Percentiles rank a stretch among this genome's conserved stretches.
phyloP scores from a whole-genome alignment of 164 flowering plant genomes.

The Chloranthus sessilifolius region DNA sequence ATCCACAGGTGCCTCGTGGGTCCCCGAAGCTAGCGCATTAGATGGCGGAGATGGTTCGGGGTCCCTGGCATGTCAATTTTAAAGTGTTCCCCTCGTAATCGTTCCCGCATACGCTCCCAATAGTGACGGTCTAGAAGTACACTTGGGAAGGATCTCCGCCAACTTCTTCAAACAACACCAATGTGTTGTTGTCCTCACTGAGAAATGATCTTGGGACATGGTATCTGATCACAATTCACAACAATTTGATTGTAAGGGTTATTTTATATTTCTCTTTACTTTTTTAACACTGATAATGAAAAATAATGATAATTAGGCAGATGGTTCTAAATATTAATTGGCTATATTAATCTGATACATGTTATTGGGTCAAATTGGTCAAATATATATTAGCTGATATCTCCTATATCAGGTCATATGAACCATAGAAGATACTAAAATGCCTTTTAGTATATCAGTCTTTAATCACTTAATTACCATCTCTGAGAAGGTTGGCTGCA shows the following conservation, averaged over 20 bases:
- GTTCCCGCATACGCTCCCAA: slow-evolving; percentile 34
- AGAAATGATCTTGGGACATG: slow-evolving; percentile 59
- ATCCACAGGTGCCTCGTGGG: slow-evolving; percentile 42
- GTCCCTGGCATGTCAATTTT: slow-evolving; percentile 42
- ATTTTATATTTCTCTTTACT: too few species aligned
- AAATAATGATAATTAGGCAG: too few species aligned
- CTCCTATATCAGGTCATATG: too few species aligned
- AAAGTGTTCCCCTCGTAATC: slow-evolving; percentile 29
- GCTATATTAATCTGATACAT: too few species aligned
- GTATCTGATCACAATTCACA: slow-evolving; percentile 29
- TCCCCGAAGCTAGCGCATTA: slow-evolving; percentile 56
- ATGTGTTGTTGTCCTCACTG: slow-evolving; percentile 23
- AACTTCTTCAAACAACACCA: slow-evolving; percentile 57
- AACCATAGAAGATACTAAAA: too few species aligned
- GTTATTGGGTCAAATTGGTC: too few species aligned
- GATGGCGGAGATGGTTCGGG: slow-evolving; percentile 29
- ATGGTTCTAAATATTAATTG: too few species aligned
- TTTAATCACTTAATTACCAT: too few species aligned
- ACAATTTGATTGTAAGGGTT: too few species aligned
- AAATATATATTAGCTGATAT: too few species aligned
- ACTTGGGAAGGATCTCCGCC: slow-evolving; percentile 52
- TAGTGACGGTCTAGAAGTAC: slow-evolving; percentile 35
- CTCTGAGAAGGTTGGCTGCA: slow-evolving; percentile 73
- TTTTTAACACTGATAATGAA: too few species aligned
- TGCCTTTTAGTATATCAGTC: too few species aligned